Evolutionary conservation across 2,329 filamentous ascomycete genomes (phyloP), one percentile per base, ranked within the genome.

Genomic region (Eurotiales sp.): DNA sequence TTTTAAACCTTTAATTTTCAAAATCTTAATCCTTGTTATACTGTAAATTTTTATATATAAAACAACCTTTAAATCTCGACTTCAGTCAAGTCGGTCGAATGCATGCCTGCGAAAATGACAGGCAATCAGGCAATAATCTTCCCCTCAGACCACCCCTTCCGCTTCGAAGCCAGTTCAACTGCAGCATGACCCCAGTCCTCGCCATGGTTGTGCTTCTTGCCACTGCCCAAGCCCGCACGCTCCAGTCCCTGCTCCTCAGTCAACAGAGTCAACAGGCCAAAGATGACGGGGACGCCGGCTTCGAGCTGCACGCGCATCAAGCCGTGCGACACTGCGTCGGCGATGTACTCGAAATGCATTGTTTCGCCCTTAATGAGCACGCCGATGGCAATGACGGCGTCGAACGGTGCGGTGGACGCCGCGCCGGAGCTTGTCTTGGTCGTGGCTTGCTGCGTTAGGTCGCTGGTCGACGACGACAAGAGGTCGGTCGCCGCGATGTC

Each of bases 291-390:
- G 46, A 95, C 83, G 40, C 89, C 88, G 8, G 84, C 85, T 68
- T 99, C 92, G 50, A 97, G 78, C 71, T 95, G 90, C 53, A 97
- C 85, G 58, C 89, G 85, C 93, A 99, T 99, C 55, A 99, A 79
- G 6, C 90, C 93, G 56, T 96, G 89, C 52, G 85, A 90, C 6
- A 95, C 90, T 36, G 89, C 83, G 58, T 97, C 93, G 37, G 91
- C 82, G 63, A 99, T 99, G 75, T 99, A 97, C 74, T 99, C 93
- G 65, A 99, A 99, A 74, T 99, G 93, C 90, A 96, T 96, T 6
- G 93, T 97, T 73, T 95, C 88, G 69, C 93, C 93, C 77, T 99
- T 99, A 76, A 99, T 96, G 55, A 99, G 82, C 51, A 96, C 91
- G 51, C 93, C 93, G 60, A 99, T 88, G 48, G 93, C 90, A 59